These are phyloP conservation scores for Trametes cubensis DNA, from an alignment of 768 basidiomycete species.

Conservation along the genomic window DNA sequence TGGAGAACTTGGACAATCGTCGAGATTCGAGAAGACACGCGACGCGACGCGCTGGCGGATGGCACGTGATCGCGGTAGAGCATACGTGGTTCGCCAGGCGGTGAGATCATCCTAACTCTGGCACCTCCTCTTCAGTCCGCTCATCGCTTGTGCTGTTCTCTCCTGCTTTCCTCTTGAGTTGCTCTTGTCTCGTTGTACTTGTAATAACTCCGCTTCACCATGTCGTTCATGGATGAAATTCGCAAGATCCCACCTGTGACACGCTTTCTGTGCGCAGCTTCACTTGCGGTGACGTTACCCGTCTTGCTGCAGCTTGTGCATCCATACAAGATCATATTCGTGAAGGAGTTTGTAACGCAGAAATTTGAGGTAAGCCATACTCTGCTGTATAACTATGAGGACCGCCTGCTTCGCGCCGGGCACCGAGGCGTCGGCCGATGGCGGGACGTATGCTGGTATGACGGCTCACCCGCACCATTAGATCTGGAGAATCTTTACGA, in stretches of 20 bases:
- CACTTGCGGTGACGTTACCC: constrained; percentile 61
- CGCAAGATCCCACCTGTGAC: constrained; percentile 86
- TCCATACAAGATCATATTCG: constrained; percentile 57
- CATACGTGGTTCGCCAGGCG: constrained; percentile 22
- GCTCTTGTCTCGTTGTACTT: not conserved
- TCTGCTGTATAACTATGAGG: too few relatives aligned
- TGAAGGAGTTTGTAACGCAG: constrained; percentile 45
- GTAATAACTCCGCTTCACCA: constrained; percentile 12
- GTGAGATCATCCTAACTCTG: constrained; percentile 5
- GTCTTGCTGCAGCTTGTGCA: constrained; percentile 56
- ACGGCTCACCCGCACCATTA: constrained; percentile 29
- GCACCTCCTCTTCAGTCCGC: not conserved
- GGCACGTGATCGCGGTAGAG: constrained; percentile 23
- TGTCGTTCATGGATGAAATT: constrained; percentile 52
- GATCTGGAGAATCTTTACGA: constrained; percentile 76
- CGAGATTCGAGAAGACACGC: constrained; percentile 17
- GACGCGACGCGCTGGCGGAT: constrained; percentile 16
- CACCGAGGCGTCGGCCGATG: too few relatives aligned
- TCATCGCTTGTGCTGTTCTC: not conserved
- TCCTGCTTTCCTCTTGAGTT: not conserved
- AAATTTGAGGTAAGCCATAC: constrained; percentile 53
- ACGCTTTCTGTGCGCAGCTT: constrained; percentile 64
- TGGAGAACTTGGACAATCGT: too few relatives aligned
- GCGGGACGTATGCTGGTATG: too few relatives aligned
- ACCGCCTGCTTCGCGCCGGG: too few relatives aligned